phyloP scores from a whole-genome alignment of 768 basidiomycete genomes.

The Leccinellum rugosiceps region DNA sequence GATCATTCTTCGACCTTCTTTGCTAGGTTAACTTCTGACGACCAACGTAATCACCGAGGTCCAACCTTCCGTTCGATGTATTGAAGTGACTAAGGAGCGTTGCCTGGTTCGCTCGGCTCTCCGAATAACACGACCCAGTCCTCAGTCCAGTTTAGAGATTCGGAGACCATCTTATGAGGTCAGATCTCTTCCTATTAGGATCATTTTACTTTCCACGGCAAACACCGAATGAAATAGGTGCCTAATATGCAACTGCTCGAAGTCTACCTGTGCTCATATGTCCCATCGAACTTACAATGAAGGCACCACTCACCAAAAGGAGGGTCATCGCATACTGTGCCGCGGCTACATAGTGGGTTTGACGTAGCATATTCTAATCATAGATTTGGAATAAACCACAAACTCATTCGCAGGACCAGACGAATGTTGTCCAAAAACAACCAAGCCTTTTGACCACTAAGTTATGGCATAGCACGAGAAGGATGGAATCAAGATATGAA shows the following conservation, averaged over 20 bases:
- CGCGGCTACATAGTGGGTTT: too few species aligned
- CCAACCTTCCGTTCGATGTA: not conserved
- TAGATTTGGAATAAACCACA: not conserved
- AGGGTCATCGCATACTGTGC: not conserved
- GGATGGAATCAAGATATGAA: not conserved
- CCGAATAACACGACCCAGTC: not conserved
- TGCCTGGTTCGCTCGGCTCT: not conserved
- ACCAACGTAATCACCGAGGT: constrained; percentile 17
- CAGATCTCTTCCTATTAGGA: not conserved
- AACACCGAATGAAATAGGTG: not conserved
- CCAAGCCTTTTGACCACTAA: not conserved
- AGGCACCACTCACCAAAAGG: not conserved
- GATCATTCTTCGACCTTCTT: constrained; percentile 16
- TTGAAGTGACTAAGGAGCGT: not conserved
- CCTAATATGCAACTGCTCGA: not conserved
- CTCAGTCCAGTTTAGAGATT: not conserved
- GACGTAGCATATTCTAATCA: not conserved
- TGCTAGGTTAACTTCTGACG: constrained; percentile 12
- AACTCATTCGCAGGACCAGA: not conserved
- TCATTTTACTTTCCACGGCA: not conserved
- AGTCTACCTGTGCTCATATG: not conserved
- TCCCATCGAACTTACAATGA: not conserved
- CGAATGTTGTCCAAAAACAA: not conserved
- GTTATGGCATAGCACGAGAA: not conserved
- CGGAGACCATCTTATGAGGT: not conserved